A percentile compares a stretch with the other conserved stretches of the same genome.
These are phyloP conservation scores for Nelumbo lutea DNA, from an alignment of 164 flowering plant species.

Conservation along the genomic window DNA sequence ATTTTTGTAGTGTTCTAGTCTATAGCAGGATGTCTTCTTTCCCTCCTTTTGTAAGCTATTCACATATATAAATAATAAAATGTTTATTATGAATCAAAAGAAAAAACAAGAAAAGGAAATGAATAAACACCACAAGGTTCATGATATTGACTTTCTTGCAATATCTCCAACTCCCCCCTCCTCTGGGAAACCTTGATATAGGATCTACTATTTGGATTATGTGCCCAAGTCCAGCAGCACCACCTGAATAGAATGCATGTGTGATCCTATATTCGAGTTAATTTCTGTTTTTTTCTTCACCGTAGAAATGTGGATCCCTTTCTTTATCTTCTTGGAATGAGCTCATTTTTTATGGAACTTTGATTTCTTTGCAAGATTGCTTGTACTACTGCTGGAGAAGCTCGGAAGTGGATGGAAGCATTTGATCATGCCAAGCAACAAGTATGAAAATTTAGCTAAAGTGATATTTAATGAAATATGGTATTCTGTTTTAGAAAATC, in stretches of 20 bases:
- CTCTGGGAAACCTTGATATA: background rate
- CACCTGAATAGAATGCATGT: conserved; percentile 1
- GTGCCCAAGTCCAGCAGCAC: background rate
- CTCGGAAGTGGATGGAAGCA: conserved; percentile 89
- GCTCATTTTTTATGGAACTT: background rate
- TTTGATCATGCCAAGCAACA: conserved; percentile 94
- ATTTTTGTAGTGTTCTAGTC: no score
- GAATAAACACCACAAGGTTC: background rate
- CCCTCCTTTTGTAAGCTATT: no score
- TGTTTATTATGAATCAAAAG: no score
- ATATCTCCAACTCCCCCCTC: background rate
- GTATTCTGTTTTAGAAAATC: background rate
- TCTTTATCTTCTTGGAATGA: background rate
- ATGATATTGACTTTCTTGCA: background rate
- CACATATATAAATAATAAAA: no score
- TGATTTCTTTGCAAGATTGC: conserved; percentile 65
- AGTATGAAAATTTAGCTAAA: conserved; percentile 29
- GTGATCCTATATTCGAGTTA: background rate
- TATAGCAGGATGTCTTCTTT: no score
- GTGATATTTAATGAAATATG: background rate
- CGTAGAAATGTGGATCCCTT: background rate
- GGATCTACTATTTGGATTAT: background rate
- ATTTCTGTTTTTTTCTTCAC: background rate
- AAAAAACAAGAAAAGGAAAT: no score
- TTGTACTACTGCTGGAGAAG: conserved; percentile 82